A percentile compares a stretch with the other conserved stretches of the same genome.
phyloP scores from a whole-genome alignment of 2,329 filamentous ascomycete species.

The Fusarium albidum region DNA sequence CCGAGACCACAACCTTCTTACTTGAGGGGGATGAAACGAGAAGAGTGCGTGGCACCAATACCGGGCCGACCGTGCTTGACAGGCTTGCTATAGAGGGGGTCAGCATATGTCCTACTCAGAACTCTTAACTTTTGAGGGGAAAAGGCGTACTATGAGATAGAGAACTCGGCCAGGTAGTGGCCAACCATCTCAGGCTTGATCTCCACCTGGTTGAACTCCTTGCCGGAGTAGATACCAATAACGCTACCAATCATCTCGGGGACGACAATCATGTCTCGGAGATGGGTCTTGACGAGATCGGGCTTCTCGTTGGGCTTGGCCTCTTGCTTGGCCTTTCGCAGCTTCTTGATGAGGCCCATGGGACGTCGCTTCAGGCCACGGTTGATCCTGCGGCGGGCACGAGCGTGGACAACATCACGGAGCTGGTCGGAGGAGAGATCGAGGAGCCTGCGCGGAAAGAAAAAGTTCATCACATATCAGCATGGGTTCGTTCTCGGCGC shows the following conservation, averaged over 20 bases:
- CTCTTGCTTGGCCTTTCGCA: conserved; percentile 99
- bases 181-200: conserved; percentile 99
- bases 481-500: conserved; percentile 16
- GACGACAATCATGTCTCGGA: conserved; percentile 99
- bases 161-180: conserved; percentile 99
- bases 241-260: conserved; percentile 99
- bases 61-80: conserved; percentile 99
- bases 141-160: conserved; percentile 91
- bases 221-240: conserved; percentile 99
- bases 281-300: conserved; percentile 98
- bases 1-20: conserved; percentile 73
- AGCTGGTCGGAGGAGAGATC: conserved; percentile 99
- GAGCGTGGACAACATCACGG: conserved; percentile 98
- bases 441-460: conserved; percentile 75
- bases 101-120: conserved; percentile 48
- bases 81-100: conserved; percentile 78
- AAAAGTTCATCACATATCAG: conserved; percentile 33
- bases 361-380: conserved; percentile 99
- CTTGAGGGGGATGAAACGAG: conserved; percentile 99
- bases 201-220: conserved; percentile 99
- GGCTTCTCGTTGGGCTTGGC: conserved; percentile 99
- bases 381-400: conserved; percentile 99
- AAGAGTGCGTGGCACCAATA: conserved; percentile 99
- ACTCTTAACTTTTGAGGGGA: neutral
- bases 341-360: conserved; percentile 99